Percentiles rank a stretch among this genome's conserved stretches.
Evolutionary conservation across 2,329 filamentous ascomycete genomes (phyloP).

Genomic region (Nothopassalora personata): DNA sequence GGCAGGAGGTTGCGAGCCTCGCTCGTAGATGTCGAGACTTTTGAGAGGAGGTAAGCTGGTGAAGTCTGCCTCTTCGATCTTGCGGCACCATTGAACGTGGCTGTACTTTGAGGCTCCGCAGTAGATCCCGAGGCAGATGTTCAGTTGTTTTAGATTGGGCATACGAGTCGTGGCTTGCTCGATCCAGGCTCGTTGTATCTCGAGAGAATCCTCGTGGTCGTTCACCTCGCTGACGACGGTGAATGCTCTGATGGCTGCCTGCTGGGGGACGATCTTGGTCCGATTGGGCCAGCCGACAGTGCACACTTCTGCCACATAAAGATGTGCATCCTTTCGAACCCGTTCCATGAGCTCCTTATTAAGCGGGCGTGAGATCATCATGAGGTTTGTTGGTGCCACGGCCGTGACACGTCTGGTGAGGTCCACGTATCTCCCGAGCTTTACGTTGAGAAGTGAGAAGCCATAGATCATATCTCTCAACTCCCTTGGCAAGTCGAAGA

Average conservation of each 20-base stretch:
- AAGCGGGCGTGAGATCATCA: background rate
- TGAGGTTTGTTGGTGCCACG: background rate
- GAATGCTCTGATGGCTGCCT: background rate
- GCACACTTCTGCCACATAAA: background rate
- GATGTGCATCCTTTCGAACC: background rate
- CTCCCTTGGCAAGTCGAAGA: conserved; percentile 10
- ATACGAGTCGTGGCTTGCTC: background rate
- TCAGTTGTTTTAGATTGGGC: background rate
- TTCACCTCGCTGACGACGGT: background rate
- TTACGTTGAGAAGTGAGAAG: background rate
- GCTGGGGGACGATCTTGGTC: background rate
- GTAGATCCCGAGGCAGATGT: background rate
- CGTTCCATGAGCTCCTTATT: background rate
- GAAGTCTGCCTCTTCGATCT: background rate
- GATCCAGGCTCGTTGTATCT: background rate
- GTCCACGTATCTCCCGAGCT: background rate
- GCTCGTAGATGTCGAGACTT: background rate
- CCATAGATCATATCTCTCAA: conserved; percentile 9
- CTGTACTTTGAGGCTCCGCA: background rate
- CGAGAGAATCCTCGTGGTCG: background rate
- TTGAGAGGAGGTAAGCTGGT: background rate
- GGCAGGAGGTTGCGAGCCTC: background rate
- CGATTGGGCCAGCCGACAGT: background rate
- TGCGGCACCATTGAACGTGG: background rate
- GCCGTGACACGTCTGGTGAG: background rate